phyloP scores from a whole-genome alignment of 2,329 filamentous ascomycete species.

The Neocatenulostroma microsporum region DNA sequence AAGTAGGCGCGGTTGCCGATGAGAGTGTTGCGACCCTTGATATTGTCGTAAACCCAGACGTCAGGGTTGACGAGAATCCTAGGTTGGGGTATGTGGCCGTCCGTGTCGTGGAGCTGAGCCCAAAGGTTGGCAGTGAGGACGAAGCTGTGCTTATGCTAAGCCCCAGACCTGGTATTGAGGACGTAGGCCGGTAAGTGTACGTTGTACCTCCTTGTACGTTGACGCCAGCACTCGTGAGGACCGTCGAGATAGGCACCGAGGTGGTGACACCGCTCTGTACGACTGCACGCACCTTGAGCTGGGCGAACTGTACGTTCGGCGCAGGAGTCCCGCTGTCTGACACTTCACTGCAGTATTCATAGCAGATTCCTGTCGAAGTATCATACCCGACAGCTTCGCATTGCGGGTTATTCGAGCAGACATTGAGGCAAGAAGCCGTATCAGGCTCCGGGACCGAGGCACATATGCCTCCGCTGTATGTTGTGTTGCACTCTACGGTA shows the following conservation, averaged over 20 bases:
- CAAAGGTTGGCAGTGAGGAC: background rate
- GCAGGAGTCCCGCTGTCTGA: slow-evolving; percentile 1
- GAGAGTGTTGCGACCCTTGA: slow-evolving; percentile 3
- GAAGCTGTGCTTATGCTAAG: background rate
- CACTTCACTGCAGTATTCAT: slow-evolving; percentile 4
- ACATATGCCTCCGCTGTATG: slow-evolving; percentile 4
- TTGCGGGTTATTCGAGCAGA: slow-evolving; percentile 3
- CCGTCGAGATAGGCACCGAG: background rate
- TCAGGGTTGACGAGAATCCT: background rate
- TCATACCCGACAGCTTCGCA: slow-evolving; percentile 6
- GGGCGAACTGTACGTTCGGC: slow-evolving; percentile 5
- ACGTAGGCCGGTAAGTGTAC: background rate
- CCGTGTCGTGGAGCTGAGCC: too few relatives aligned
- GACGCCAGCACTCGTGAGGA: background rate
- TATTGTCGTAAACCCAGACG: slow-evolving; percentile 1
- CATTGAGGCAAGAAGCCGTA: slow-evolving; percentile 4
- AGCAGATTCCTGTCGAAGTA: slow-evolving; percentile 2
- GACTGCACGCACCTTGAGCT: slow-evolving; percentile 3
- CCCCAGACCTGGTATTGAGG: background rate
- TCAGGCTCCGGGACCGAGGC: background rate
- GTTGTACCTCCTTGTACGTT: slow-evolving; percentile 4
- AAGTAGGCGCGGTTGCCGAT: slow-evolving; percentile 14
- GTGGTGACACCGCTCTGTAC: slow-evolving; percentile 1
- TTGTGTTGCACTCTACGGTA: slow-evolving; percentile 5
- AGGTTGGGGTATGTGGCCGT: background rate